A percentile compares a stretch with the other conserved stretches of the same genome.
Conservation (phyloP, 331 rosid genomes). For the Rhamnella rubrinervis region DNA sequence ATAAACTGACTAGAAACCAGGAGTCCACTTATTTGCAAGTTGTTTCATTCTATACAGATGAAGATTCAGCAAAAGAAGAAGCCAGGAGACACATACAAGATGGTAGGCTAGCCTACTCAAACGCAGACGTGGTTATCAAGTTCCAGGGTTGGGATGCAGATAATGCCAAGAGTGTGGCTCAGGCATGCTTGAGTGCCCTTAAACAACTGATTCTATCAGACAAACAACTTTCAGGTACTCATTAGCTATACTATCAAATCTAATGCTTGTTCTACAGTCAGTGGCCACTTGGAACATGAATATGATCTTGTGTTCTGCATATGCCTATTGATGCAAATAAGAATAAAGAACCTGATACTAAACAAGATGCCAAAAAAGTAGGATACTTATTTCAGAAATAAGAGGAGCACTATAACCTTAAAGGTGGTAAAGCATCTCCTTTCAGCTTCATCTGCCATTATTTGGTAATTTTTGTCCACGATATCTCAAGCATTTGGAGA, state of each 20-base stretch:
- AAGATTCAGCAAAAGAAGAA: constrained; percentile 83
- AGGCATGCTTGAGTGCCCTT: constrained; percentile 82
- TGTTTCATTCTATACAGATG: constrained; percentile 53
- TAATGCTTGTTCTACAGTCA: not conserved
- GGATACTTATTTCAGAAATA: too few species aligned
- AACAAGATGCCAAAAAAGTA: too few species aligned
- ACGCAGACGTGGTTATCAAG: constrained; percentile 81
- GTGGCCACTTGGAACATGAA: not conserved
- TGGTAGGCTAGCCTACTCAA: constrained; percentile 58
- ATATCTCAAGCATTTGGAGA: too few species aligned
- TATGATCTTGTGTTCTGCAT: not conserved
- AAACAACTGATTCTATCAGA: constrained; percentile 77
- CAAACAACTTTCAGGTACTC: constrained; percentile 81
- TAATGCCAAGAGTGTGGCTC: constrained; percentile 70
- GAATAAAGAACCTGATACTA: too few species aligned
- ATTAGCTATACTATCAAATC: not conserved
- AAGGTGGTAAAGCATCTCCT: too few species aligned
- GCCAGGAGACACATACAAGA: constrained; percentile 56
- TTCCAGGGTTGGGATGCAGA: constrained; percentile 84
- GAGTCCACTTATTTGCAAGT: not conserved
- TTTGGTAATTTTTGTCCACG: too few species aligned
- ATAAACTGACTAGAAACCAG: not conserved
- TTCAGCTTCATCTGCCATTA: too few species aligned
- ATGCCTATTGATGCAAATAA: too few species aligned
- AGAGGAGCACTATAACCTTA: too few species aligned